A percentile compares a stretch with the other conserved stretches of the same genome.
Conservation (phyloP, 768 basidiomycete genomes). For the Termitomyces sp. region DNA sequence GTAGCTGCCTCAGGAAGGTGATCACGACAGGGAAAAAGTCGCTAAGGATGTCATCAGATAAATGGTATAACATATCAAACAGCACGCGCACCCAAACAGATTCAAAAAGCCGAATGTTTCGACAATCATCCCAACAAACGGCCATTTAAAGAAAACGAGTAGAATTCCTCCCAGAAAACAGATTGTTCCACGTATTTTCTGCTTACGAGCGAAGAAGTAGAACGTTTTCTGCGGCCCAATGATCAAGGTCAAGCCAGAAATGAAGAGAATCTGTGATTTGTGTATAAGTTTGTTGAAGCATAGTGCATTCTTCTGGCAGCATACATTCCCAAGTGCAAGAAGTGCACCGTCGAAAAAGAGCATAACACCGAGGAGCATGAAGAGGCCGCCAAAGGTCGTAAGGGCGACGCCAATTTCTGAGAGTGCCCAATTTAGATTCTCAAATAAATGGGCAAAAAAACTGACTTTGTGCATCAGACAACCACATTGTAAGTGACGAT, state of each 20-base stretch:
- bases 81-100: constrained; percentile 75
- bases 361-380: constrained; percentile 95
- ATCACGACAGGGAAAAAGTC: constrained; percentile 99
- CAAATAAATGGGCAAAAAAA: neutral
- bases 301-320: neutral
- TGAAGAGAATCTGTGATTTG: constrained; percentile 78
- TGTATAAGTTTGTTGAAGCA: constrained; percentile 1
- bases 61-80: neutral
- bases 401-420: constrained; percentile 95
- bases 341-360: constrained; percentile 96
- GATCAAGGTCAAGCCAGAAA: constrained; percentile 91
- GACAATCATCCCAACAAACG: constrained; percentile 87
- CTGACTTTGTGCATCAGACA: constrained; percentile 63
- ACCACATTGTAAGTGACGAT: constrained; percentile 42
- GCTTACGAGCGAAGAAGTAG: constrained; percentile 94
- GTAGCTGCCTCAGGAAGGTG: constrained; percentile 93
- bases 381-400: constrained; percentile 90
- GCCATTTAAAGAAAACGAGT: constrained; percentile 94
- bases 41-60: constrained; percentile 33
- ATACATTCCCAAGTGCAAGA: constrained; percentile 93
- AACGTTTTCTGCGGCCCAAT: constrained; percentile 97
- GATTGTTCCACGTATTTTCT: constrained; percentile 86
- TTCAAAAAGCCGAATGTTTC: constrained; percentile 98
- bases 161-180: constrained; percentile 89
- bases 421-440: constrained; percentile 1